Base-by-base conservation (phyloP, 495 filamentous ascomycete genomes). In the Talaromyces proteolyticus region DNA sequence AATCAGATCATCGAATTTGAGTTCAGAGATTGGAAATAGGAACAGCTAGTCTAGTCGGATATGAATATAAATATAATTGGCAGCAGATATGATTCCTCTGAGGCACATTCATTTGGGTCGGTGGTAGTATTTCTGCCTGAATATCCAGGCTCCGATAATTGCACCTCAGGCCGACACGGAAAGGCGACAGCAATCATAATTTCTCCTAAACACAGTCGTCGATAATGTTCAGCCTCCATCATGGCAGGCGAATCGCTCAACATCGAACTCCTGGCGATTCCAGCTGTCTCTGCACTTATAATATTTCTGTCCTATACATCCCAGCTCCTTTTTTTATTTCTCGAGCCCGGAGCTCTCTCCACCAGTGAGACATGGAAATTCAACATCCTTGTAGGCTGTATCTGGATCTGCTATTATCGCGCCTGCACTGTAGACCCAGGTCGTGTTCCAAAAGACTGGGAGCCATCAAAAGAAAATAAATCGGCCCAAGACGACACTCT, bases 341-440 rank as follows among this genome's bases (percentile, higher is more conserved):
- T 93, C 29, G 74, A 87, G 42, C 84, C 87, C 0, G 79, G 76
- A 17, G 82, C 87, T 0, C 75, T 95, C 19, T 75, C 72, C n/a
- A 59, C 57, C 19, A 65, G 65, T 42, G 72, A 96, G 66, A 57
- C 71, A 18, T 66, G 82, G 64, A 72, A 77, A 53, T 90, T 96
- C 70, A 97, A 98, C 64, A 47, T 64, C 17, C 75, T 91, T 24
- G 72, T 95, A 1, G 46, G 70, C 17, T 86, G 81, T 53, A 79
- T 95, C 24, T 89, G 88, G 79, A 80, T 86, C 53, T 88, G 80
- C 53, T 97, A 96, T 66, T 81, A 79, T 57, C 74, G 80, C 53
- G 77, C 90, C 26, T 89, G 88, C 60, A 79, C 79, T 53, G 84
- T 87, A 57, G 78, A 95, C 58, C 88, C 93, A 0, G 93, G 93